Base-by-base conservation (phyloP, 176 grass and related monocot genomes). In the Ensete glaucum region DNA sequence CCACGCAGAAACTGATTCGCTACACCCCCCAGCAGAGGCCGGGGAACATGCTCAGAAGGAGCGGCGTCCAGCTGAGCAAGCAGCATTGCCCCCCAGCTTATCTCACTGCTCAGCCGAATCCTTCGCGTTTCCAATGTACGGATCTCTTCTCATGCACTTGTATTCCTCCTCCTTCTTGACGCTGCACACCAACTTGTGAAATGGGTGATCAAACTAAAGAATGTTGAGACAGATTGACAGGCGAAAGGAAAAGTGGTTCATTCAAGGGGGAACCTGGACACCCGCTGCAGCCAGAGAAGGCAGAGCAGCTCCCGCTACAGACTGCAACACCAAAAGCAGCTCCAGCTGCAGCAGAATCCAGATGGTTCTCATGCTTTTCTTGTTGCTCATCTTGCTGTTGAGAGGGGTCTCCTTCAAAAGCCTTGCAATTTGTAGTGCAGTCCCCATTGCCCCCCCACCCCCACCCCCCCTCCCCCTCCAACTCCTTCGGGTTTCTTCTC, bases 61-160 rank as follows among this genome's bases (percentile, higher is more conserved):
- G 56, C 58, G 22, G 6, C 65, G 81, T 62, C 52, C 67, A 2
- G 73, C 73, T 50, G 79, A 55, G 10, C 78, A 54, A 17, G 14
- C 49, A 15, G 62, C 73, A 52, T 60, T 63, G 26, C 74, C 66
- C 27, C 26, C 84, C 14, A 87, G 64, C 80, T 8, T 79, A 23
- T 86, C 88, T 0, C 81, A 83, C 65, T 73, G 64, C 2, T 91
- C 86, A 29, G 80, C 84, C 73, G 83, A 60, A 60, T 85, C 86
- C 77, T 96, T 96, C 19, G 88, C 86, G 8, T 96, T 92, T 68
- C 89, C 89, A 20, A 87, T 96, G 92, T 96, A 96, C 75, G 86
- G 86, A 2, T 48, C 20, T 81, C 85, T 78, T 43, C 34, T 49
- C 50, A n/a, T 73, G 24, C 50, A 81, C 20, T 63, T 7, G 1